phyloP scores from a whole-genome alignment of 345 rosid species.

The Euphorbia pulcherrima region DNA sequence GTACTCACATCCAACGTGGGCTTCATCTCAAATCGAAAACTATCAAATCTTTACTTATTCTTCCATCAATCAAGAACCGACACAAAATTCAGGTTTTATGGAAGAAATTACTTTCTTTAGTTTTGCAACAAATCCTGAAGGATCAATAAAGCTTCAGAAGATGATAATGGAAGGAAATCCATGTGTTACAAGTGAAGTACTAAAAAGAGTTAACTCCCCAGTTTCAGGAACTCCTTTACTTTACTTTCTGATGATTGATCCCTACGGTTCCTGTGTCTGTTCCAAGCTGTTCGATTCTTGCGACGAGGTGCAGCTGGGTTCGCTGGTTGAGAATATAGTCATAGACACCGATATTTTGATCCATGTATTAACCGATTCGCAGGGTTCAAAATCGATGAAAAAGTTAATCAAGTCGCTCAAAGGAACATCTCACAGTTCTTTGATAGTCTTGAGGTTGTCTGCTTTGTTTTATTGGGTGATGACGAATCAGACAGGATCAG shows the following conservation, averaged over 20 bases:
- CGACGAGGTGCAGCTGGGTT: neutral
- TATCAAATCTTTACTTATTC: neutral
- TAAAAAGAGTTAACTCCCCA: neutral
- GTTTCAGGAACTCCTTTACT: neutral
- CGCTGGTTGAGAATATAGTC: neutral
- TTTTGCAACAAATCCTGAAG: neutral
- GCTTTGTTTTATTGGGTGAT: slow-evolving; percentile 2
- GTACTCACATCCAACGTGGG: neutral
- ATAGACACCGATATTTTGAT: neutral
- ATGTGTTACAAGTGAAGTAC: neutral
- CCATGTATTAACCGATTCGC: neutral
- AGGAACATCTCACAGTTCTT: neutral
- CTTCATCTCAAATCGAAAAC: neutral
- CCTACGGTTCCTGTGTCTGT: slow-evolving; percentile 19
- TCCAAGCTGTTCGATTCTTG: slow-evolving; percentile 21
- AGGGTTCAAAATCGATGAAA: slow-evolving; percentile 22
- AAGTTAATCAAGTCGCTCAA: slow-evolving; percentile 16
- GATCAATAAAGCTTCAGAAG: slow-evolving; percentile 14
- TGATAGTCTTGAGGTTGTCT: neutral
- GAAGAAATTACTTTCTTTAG: neutral
- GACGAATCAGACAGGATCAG: slow-evolving; percentile 8
- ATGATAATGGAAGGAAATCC: neutral
- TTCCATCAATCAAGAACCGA: neutral
- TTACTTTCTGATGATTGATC: slow-evolving; percentile 14
- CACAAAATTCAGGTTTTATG: neutral